Conservation (phyloP, 2,329 filamentous ascomycete species). For the Albophoma yamanashiensis region DNA sequence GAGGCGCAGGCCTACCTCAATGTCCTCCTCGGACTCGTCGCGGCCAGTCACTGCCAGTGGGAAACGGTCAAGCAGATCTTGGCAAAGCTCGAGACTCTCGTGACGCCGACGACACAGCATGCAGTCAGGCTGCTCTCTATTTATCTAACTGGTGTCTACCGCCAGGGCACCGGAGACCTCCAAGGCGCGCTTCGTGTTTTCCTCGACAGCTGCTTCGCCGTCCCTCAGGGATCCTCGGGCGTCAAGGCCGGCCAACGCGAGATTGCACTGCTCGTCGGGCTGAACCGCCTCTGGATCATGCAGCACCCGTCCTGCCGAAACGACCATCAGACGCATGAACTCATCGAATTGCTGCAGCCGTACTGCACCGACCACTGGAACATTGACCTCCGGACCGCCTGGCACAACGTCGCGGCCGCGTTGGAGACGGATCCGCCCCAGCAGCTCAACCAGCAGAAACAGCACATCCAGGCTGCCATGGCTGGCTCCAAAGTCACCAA, state of each 20-base stretch:
- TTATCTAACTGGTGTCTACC: conserved; percentile 67
- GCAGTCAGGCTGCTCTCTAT: conserved; percentile 39
- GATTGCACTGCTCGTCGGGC: conserved; percentile 51
- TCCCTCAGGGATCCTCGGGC: conserved; percentile 25
- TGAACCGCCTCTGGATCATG: conserved; percentile 65
- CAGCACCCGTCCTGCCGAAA: conserved; percentile 49
- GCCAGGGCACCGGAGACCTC: conserved; percentile 68
- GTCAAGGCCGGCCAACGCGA: conserved; percentile 47
- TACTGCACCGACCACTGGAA: conserved; percentile 61
- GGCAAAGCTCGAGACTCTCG: conserved; percentile 36
- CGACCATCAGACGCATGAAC: conserved; percentile 43
- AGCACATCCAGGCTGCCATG: conserved; percentile 64
- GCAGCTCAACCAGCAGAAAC: conserved; percentile 68
- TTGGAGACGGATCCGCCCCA: conserved; percentile 49
- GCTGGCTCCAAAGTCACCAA: conserved; percentile 55
- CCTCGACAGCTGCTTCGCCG: conserved; percentile 44
- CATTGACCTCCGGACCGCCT: conserved; percentile 66
- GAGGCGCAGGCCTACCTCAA: conserved; percentile 59
- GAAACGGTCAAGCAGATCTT: conserved; percentile 48
- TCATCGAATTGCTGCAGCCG: conserved; percentile 56
- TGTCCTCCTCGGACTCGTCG: conserved; percentile 59
- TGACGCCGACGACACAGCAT: conserved; percentile 27
- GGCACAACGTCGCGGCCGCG: conserved; percentile 63
- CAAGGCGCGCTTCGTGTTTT: conserved; percentile 58
- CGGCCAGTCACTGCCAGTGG: conserved; percentile 63